Evolutionary conservation across 2,329 filamentous ascomycete genomes (phyloP), one percentile per base, ranked within the genome.

Genomic region (Talaromyces sp.): DNA sequence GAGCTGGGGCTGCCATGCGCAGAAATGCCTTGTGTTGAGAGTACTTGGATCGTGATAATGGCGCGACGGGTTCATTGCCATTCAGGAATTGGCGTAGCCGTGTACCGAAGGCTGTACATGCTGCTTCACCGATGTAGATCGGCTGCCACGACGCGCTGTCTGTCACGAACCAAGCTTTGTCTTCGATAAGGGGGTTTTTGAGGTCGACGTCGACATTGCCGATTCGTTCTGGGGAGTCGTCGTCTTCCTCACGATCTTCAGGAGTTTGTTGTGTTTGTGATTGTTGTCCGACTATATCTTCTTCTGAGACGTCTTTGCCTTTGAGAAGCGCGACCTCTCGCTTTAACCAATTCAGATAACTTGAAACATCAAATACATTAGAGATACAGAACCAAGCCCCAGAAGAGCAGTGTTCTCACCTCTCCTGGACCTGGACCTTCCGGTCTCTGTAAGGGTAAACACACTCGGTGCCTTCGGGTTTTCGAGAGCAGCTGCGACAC

Each of bases 21-120:
- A 66, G 27, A 39, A 67, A 57, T 14, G 61, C 56, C 27, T 66
- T 63, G 57, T 67, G 58, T 31, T 66, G 62, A 35, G 61, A 60
- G 35, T 67, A 67, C n/a, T 60, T 64, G 37, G 66, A 64, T 35
- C 64, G 47, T 24, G 66, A 64, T n/a, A 66, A 50, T 10, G 66
- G 63, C 24, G 64, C 64, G 16, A 66, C 64, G 3, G 66, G 66
- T 9, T 66, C 66, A 24, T 64, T 63, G 10, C 60, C 64, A 31
- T 56, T 66, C 16, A 67, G 24, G 50, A 67, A 67, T 52, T 67
- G 66, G 14, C 66, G 64, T 35, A 67, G 31, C 24, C 66, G 60
- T 14, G 66, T 67, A 52, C 64, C 66, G 37, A 67, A 67, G 6
- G 66, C 66, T 10, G 64, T 67, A 43, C 66, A 67, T 39, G 66